These are phyloP conservation scores for Coniochaeta sp. DNA, from an alignment of 2,329 filamentous ascomycete genomes.

Conservation along the genomic window DNA sequence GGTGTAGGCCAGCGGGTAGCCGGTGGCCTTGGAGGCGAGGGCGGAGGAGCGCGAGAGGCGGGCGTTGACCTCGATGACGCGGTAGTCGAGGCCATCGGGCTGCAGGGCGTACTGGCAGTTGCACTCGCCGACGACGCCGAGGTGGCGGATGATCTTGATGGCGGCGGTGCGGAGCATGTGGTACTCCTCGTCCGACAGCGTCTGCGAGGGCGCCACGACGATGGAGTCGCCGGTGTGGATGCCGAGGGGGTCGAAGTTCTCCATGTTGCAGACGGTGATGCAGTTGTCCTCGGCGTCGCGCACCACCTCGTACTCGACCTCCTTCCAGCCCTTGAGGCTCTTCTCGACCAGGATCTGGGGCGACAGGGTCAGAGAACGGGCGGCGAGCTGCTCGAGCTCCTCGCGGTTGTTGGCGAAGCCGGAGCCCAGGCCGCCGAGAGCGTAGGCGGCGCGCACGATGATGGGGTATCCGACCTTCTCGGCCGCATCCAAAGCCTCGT, in stretches of 20 bases:
- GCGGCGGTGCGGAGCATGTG: conserved; percentile 97
- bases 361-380: conserved; percentile 84
- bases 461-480: conserved; percentile 89
- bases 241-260: conserved; percentile 96
- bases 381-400: conserved; percentile 88
- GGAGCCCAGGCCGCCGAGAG: conserved; percentile 89
- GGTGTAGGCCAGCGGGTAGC: conserved; percentile 94
- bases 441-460: conserved; percentile 95
- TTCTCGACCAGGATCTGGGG: conserved; percentile 98
- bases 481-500: conserved; percentile 85
- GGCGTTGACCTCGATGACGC: conserved; percentile 98
- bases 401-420: conserved; percentile 93
- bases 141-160: conserved; percentile 96
- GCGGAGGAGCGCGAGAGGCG: conserved; percentile 96
- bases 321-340: conserved; percentile 98
- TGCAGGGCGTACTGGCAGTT: conserved; percentile 98
- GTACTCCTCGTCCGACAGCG: conserved; percentile 95
- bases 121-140: conserved; percentile 96
- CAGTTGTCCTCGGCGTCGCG: conserved; percentile 97
- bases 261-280: conserved; percentile 98
- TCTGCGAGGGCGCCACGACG: conserved; percentile 94
- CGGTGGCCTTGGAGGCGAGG: conserved; percentile 94
- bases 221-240: conserved; percentile 99
- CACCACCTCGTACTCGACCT: conserved; percentile 97
- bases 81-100: conserved; percentile 93